Conservation (phyloP, 2,329 filamentous ascomycete species). For the Catunica adiposa region DNA sequence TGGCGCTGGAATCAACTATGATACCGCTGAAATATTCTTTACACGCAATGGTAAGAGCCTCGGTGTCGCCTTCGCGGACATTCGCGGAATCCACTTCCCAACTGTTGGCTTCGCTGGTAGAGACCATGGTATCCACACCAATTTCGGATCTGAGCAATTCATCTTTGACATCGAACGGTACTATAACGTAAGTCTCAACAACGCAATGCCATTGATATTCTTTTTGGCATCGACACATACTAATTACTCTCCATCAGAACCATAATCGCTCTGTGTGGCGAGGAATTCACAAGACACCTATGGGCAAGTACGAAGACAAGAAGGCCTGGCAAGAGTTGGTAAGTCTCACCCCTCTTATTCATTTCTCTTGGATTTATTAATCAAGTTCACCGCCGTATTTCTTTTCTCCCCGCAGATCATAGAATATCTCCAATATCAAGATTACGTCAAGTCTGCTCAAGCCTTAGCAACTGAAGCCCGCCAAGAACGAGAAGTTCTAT, state of each 20-base stretch:
- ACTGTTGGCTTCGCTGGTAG: conserved; percentile 48
- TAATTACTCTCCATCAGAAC: not conserved
- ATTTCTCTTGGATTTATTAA: too few species aligned
- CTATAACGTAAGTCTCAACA: conserved; percentile 46
- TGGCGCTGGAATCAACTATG: conserved; percentile 51
- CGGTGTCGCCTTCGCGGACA: conserved; percentile 51
- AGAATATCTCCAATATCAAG: too few species aligned
- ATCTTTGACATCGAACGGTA: conserved; percentile 80
- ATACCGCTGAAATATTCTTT: conserved; percentile 48
- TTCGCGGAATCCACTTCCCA: conserved; percentile 50
- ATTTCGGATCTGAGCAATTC: conserved; percentile 34
- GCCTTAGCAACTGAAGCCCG: too few species aligned
- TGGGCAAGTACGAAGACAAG: not conserved
- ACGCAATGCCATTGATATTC: too few species aligned
- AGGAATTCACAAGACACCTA: not conserved
- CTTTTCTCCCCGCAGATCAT: too few species aligned
- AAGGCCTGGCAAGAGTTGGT: not conserved
- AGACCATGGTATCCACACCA: conserved; percentile 44
- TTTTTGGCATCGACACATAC: not conserved
- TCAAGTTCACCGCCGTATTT: too few species aligned
- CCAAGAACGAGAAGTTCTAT: too few species aligned
- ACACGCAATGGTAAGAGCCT: conserved; percentile 46
- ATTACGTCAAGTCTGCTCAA: too few species aligned
- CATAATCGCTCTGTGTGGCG: not conserved
- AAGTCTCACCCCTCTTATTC: not conserved